Evolutionary conservation across 179 eudicot species (phyloP).

Genomic region (Sideroxylon spinosum): DNA sequence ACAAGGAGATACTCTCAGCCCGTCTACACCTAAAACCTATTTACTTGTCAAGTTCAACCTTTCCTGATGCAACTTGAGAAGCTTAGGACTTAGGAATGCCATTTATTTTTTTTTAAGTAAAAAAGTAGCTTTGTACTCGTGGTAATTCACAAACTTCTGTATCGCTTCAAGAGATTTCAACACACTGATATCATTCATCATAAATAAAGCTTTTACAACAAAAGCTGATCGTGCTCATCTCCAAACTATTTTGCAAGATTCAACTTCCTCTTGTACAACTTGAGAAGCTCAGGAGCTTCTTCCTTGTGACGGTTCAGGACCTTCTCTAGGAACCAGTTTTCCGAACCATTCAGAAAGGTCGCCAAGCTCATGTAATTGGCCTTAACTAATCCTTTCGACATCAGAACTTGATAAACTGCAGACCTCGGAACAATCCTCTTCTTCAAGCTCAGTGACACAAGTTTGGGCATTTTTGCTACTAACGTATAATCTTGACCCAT

Average conservation of each 20-base stretch:
- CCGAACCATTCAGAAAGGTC: not conserved
- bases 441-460: conserved; percentile 22
- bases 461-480: not conserved
- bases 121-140: no score
- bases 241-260: not conserved
- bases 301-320: not conserved
- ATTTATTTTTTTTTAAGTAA: no score
- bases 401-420: conserved; percentile 16
- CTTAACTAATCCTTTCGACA: conserved; percentile 13
- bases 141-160: no score
- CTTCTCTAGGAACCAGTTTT: not conserved
- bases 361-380: not conserved
- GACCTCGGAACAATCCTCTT: conserved; percentile 26
- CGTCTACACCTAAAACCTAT: not conserved
- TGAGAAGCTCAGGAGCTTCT: conserved; percentile 11
- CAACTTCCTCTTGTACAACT: conserved; percentile 6
- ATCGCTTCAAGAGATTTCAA: no score
- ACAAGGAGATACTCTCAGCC: not conserved
- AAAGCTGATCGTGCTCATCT: not conserved
- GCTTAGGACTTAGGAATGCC: no score
- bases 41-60: no score
- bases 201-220: no score
- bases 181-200: no score
- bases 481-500: conserved; percentile 16
- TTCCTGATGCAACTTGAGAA: no score